Conservation (phyloP, 1,284 basidiomycete species). For the Testicularia cyperi region DNA sequence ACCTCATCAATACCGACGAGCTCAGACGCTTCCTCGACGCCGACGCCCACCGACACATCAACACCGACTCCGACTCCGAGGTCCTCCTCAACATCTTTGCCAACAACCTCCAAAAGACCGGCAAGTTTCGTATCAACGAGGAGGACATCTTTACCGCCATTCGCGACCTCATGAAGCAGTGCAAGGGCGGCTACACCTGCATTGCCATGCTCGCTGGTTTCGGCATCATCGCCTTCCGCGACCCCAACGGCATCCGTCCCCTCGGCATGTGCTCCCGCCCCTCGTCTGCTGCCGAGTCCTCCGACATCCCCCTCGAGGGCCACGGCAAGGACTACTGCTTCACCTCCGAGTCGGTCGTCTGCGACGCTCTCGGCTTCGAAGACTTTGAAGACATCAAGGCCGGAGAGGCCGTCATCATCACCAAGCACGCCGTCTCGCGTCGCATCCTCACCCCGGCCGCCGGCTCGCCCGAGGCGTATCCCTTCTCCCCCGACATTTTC, state of each 20-base stretch:
- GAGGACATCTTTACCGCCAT: conserved; percentile 98
- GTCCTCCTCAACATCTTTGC: conserved; percentile 96
- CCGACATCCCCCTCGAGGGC: conserved; percentile 19
- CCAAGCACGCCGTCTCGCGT: conserved; percentile 61
- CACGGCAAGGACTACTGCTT: conserved; percentile 76
- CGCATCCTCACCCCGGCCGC: conserved; percentile 44
- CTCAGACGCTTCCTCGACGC: conserved; percentile 92
- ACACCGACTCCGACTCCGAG: conserved; percentile 97
- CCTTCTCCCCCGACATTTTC: conserved; percentile 83
- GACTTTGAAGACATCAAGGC: conserved; percentile 93
- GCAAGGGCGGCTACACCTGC: conserved; percentile 92
- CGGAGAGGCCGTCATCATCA: conserved; percentile 93
- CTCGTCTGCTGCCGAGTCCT: conserved; percentile 12
- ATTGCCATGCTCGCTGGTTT: conserved; percentile 98
- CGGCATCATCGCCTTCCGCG: conserved; percentile 95
- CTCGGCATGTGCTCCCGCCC: conserved; percentile 62
- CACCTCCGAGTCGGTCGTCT: conserved; percentile 93
- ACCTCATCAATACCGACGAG: conserved; percentile 87
- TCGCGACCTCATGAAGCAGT: conserved; percentile 81
- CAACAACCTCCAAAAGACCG: conserved; percentile 94
- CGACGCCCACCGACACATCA: conserved; percentile 95
- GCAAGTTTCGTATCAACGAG: conserved; percentile 99
- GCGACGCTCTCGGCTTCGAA: conserved; percentile 84
- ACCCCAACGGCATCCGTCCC: conserved; percentile 97
- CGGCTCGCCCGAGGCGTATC: conserved; percentile 26